Evolutionary conservation across 140 eudicot genomes (phyloP), one percentile per base, ranked within the genome.

Genomic region (Bidens hawaiensis): DNA sequence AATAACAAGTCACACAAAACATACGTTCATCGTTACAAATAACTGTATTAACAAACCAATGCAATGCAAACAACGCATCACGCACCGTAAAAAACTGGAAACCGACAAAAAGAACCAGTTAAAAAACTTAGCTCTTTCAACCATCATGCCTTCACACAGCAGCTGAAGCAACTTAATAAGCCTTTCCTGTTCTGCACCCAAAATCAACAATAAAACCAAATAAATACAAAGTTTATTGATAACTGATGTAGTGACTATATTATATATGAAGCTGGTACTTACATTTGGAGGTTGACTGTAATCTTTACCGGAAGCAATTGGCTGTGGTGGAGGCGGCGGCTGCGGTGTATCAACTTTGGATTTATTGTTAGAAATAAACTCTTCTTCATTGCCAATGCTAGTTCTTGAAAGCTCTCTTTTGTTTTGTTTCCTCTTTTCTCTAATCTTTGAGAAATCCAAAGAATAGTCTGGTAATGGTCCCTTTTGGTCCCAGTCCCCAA

Each of bases 401-500:
- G 93, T 91, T 72, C 98, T 82, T 56, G 98, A 91, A 1, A 85
- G 75, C 36, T 86, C 97, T 79, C 97, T 74, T 77, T 91, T 91
- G 81, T 87, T 84, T 50, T 87, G 98, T 60, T 91, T 91, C 75
- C 98, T 91, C 80, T 57, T 87, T 73, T 91, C 98, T 63, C 98
- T 75, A 19, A 91, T 87, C 68, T 91, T 91, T 2, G 98, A 75
- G 73, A 91, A 91, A 78, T 91, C 98, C 76, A 91, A 33, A 4
- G 98, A 91, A 82, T 91, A 91, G 59, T 91, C 96, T 5, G 98
- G 98, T 60, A 91, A 56, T 36, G 66, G 86, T 25, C 96, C 96
- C 79, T 91, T 84, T 40, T 84, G 91, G 58, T 91, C 98, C 98
- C 98, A 91, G 67, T 91, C 95, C 72, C 98, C 98, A 76, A 91